A percentile compares a stretch with the other conserved stretches of the same genome.
Conservation (phyloP, 2,329 filamentous ascomycete species). For the Xylariaceae sp. region DNA sequence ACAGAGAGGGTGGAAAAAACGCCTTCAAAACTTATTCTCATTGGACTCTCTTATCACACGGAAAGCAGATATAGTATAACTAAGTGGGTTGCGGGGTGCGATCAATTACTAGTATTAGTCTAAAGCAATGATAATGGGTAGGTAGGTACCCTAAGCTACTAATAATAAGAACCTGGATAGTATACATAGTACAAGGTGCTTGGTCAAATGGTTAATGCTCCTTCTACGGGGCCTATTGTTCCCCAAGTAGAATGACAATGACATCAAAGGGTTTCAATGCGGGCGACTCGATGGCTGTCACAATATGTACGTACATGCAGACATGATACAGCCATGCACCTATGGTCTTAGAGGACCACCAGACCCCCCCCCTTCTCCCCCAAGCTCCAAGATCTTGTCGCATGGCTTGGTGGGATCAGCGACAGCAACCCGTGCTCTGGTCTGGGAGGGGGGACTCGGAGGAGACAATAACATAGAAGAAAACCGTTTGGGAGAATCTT, state of each 20-base stretch:
- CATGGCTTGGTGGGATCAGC: conserved; percentile 20
- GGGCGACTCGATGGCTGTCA: not conserved
- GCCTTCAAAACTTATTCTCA: not conserved
- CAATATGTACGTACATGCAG: no score
- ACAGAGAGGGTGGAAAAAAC: not conserved
- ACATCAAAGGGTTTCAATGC: not conserved
- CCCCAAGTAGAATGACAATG: not conserved
- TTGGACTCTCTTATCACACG: not conserved
- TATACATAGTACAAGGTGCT: not conserved
- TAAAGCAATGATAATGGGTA: not conserved
- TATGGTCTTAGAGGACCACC: conserved; percentile 19
- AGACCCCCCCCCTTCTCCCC: not conserved
- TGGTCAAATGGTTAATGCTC: not conserved
- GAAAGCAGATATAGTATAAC: not conserved
- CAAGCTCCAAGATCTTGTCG: conserved; percentile 16
- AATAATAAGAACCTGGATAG: not conserved
- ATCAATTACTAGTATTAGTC: not conserved
- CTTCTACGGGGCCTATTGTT: not conserved
- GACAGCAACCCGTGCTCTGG: no score
- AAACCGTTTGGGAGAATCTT: not conserved
- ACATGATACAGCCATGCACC: conserved; percentile 17
- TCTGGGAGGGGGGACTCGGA: no score
- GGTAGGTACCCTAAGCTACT: no score
- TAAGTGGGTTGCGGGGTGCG: not conserved
- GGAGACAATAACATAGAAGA: no score